Percentiles rank a stretch among this genome's conserved stretches.
These are phyloP conservation scores for Scheffersomyces titani DNA, from an alignment of 1,139 yeast genomes.

Conservation along the genomic window DNA sequence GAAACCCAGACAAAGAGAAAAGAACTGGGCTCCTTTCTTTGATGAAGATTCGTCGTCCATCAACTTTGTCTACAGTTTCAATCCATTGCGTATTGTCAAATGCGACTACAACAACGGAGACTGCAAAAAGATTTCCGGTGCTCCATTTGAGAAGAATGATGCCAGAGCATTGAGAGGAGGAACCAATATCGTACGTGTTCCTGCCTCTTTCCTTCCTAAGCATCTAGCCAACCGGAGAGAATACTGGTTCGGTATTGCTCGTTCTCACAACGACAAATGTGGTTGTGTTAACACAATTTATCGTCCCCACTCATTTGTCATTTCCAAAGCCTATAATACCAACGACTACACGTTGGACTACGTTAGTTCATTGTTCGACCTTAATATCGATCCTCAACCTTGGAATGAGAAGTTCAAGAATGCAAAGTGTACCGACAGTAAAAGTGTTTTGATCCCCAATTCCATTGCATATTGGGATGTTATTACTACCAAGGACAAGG, in stretches of 20 bases:
- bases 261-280: conserved; percentile 1
- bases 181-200: conserved; percentile 9
- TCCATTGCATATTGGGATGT: conserved; percentile 20
- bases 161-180: conserved; percentile 21
- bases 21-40: conserved; percentile 17
- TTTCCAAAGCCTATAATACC: conserved; percentile 12
- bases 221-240: not conserved
- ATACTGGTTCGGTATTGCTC: conserved; percentile 4
- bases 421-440: conserved; percentile 19
- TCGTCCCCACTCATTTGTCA: conserved; percentile 20
- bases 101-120: conserved; percentile 15
- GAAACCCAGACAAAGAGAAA: conserved; percentile 12
- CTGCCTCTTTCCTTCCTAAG: not conserved
- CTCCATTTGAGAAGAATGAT: conserved; percentile 9
- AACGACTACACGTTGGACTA: conserved; percentile 15
- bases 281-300: conserved; percentile 12
- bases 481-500: not conserved
- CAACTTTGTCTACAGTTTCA: conserved; percentile 20
- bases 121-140: conserved; percentile 12
- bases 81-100: conserved; percentile 18
- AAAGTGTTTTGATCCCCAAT: conserved; percentile 21
- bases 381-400: conserved; percentile 18
- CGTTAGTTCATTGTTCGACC: conserved; percentile 20
- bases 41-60: conserved; percentile 6
- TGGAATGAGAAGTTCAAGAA: conserved; percentile 10